These are phyloP conservation scores for Aspergillus wentii DNA, from an alignment of 495 filamentous ascomycete genomes.

Conservation along the genomic window DNA sequence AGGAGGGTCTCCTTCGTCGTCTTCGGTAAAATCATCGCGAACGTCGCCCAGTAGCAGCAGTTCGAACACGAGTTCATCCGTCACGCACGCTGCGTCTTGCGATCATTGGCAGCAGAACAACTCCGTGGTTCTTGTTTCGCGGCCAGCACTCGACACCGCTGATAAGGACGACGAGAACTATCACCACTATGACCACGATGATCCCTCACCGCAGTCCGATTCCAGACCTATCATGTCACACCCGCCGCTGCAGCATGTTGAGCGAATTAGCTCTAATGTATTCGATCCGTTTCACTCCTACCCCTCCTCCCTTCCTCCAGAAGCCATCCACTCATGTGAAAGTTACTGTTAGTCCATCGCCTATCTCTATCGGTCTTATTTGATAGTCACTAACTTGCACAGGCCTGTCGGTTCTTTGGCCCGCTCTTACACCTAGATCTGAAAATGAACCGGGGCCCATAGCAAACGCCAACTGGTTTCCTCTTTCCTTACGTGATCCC, in stretches of 20 bases:
- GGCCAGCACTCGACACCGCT: no score
- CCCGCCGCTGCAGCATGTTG: constrained; percentile 14
- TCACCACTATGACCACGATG: constrained; percentile 1
- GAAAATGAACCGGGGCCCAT: constrained; percentile 2
- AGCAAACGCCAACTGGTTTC: constrained; percentile 24
- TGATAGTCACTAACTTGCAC: neutral
- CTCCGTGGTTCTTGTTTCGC: no score
- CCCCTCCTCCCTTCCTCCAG: constrained; percentile 16
- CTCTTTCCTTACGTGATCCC: constrained; percentile 28
- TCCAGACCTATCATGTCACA: no score
- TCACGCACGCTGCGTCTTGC: no score
- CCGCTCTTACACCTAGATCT: constrained; percentile 24
- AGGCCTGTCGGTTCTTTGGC: constrained; percentile 31
- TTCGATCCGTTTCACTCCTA: constrained; percentile 32
- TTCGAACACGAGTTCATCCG: no score
- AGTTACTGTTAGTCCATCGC: constrained; percentile 22
- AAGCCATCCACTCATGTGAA: constrained; percentile 19
- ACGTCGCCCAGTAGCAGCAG: constrained; percentile 6
- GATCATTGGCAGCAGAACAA: no score
- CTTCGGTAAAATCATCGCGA: constrained; percentile 2
- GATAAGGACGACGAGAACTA: no score
- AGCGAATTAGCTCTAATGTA: constrained; percentile 14
- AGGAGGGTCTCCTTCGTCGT: neutral
- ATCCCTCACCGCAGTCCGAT: no score
- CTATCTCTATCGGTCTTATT: neutral